A percentile compares a stretch with the other conserved stretches of the same genome.
phyloP scores from a whole-genome alignment of 495 filamentous ascomycete species.

The Podospora didyma region DNA sequence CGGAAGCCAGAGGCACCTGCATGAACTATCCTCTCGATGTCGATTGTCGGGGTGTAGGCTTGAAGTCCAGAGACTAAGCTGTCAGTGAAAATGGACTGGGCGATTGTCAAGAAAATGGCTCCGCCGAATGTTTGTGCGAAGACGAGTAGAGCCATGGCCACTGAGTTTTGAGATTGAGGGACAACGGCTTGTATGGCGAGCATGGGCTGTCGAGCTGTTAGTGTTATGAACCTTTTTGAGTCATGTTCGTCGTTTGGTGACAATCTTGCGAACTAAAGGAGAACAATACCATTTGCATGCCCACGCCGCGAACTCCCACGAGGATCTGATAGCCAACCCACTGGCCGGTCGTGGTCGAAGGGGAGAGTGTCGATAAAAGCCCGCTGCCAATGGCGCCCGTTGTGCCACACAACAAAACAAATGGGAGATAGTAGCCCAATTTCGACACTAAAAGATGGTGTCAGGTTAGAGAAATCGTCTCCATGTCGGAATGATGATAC shows the following conservation, averaged over 20 bases:
- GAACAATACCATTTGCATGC: constrained; percentile 38
- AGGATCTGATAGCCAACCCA: constrained; percentile 57
- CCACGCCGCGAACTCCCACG: constrained; percentile 41
- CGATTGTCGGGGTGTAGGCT: constrained; percentile 30
- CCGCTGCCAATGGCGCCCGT: constrained; percentile 50
- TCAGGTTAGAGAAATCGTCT: not conserved
- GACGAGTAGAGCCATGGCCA: constrained; percentile 47
- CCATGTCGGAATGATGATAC: too few species aligned
- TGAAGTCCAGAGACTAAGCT: constrained; percentile 29
- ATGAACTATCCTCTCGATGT: constrained; percentile 10
- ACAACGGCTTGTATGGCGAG: constrained; percentile 51
- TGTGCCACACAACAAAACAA: constrained; percentile 44
- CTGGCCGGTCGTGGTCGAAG: constrained; percentile 30
- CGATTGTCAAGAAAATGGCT: constrained; percentile 40
- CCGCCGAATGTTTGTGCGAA: constrained; percentile 45
- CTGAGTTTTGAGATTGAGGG: constrained; percentile 39
- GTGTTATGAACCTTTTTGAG: too few species aligned
- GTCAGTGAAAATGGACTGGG: constrained; percentile 42
- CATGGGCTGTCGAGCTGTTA: constrained; percentile 24
- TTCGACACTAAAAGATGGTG: constrained; percentile 12
- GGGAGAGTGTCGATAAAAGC: constrained; percentile 40
- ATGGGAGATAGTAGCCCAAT: constrained; percentile 51
- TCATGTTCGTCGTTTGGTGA: too few species aligned
- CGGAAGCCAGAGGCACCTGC: constrained; percentile 31
- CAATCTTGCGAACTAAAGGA: too few species aligned